Base-by-base conservation (phyloP, 1,139 yeast genomes). In the Taphrina confusa region DNA sequence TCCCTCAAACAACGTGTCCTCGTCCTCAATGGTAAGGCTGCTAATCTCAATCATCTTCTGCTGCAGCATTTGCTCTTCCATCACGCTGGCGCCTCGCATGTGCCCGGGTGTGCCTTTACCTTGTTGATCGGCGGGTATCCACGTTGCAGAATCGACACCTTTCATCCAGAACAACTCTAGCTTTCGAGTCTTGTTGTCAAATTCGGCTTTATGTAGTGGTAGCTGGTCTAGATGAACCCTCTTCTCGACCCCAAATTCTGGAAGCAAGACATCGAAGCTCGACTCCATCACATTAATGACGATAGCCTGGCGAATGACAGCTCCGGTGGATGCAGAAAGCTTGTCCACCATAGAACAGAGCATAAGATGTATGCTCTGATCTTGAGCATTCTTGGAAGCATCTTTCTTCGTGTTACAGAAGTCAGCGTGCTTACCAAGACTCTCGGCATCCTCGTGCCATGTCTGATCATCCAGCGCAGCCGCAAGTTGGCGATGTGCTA, bases 171-270 rank as follows among this genome's bases (percentile, higher is more conserved):
- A 90, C 57, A 92, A 76, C 71, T 91, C 97, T 68, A 92, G 78
- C 55, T 90, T 79, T 34, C 80, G 77, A 8, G 52, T 31, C 27
- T 72, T 71, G 69, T 85, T 86, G 70, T 88, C 94, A 72, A 87
- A 92, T 71, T 92, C 97, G 3, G 97, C 97, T 73, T 90, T 90
- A 25, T 82, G 83, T 64, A 92, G 77, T 14, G 98, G 98, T 61
- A 92, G 77, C 72, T 92, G 98, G 74, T 92, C 98, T 44, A 97
- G 97, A 69, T 92, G 98, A 27, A 92, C 97, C 69, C 98, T 82
- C 74, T 92, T 92, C 72, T 92, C 98, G 66, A 92, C 88, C 44
- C 98, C 97, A 74, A 91, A 85, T 67, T 89, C 97, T 0, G 97
- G 97, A 64, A 92, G 80, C 65, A 89, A 82, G 5, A 92, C 95